Percentiles rank a stretch among this genome's conserved stretches.
These are phyloP conservation scores for Pelargonium nanum DNA, from an alignment of 345 rosid genomes.

Conservation along the genomic window DNA sequence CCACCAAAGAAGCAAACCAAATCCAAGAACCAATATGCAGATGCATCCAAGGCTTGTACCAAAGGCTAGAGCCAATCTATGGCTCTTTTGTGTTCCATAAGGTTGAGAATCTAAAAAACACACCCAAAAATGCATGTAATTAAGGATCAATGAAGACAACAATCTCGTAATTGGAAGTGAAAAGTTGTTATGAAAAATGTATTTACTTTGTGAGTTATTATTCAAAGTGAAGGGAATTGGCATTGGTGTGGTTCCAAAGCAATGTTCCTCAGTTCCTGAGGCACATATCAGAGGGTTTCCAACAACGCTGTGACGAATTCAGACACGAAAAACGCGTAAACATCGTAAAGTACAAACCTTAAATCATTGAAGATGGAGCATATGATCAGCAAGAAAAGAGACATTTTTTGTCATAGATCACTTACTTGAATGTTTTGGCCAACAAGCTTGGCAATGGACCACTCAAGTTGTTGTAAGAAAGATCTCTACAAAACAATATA, in stretches of 20 bases:
- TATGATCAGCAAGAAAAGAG: too few species aligned
- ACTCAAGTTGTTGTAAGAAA: conserved; percentile 53
- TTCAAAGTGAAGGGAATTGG: conserved; percentile 36
- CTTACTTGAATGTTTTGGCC: conserved; percentile 65
- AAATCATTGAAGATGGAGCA: conserved; percentile 5
- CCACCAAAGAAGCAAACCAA: conserved; percentile 67
- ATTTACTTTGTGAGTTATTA: conserved; percentile 47
- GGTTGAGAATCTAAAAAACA: conserved; percentile 33
- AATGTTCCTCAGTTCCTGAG: conserved; percentile 40
- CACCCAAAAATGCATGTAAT: conserved; percentile 1
- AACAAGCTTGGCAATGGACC: conserved; percentile 42
- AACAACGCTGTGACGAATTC: conserved; percentile 33
- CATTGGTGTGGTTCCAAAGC: conserved; percentile 45
- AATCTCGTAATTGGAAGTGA: too few species aligned
- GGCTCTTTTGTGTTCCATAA: conserved; percentile 33
- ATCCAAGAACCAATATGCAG: conserved; percentile 45
- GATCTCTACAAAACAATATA: conserved; percentile 43
- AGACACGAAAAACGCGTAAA: not conserved
- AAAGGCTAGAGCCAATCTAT: conserved; percentile 54
- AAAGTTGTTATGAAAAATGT: too few species aligned
- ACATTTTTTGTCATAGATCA: conserved; percentile 16
- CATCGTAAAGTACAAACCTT: not conserved
- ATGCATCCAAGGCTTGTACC: conserved; percentile 61
- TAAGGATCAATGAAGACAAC: too few species aligned
- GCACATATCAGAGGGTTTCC: conserved; percentile 78